phyloP scores from a whole-genome alignment of 2,329 filamentous ascomycete genomes.

The Calonectria leucothoes region DNA sequence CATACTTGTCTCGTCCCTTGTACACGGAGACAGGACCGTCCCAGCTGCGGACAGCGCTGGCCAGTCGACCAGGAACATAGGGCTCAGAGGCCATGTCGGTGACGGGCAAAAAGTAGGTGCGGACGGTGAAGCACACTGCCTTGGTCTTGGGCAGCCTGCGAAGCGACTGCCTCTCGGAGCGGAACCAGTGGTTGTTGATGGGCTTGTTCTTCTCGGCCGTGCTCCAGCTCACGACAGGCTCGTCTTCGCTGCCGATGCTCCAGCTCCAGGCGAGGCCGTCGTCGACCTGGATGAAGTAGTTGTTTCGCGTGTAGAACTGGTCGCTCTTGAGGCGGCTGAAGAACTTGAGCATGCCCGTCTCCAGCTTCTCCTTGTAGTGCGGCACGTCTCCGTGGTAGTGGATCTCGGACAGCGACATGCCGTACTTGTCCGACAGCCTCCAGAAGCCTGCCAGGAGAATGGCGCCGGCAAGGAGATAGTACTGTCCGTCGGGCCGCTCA shows the following conservation, averaged over 20 bases:
- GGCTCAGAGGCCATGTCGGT: constrained; percentile 76
- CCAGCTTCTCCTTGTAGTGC: constrained; percentile 76
- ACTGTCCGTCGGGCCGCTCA: constrained; percentile 79
- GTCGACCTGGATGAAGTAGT: constrained; percentile 91
- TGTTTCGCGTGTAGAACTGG: constrained; percentile 74
- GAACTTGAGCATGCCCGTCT: constrained; percentile 85
- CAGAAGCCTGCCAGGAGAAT: constrained; percentile 86
- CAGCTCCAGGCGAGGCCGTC: constrained; percentile 80
- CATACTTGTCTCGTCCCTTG: constrained; percentile 82
- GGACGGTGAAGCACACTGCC: constrained; percentile 78
- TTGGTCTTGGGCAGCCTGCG: constrained; percentile 69
- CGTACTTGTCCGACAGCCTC: constrained; percentile 83
- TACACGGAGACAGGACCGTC: constrained; percentile 81
- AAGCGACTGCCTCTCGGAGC: constrained; percentile 80
- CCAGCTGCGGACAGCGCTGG: constrained; percentile 85
- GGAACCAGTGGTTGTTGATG: constrained; percentile 80
- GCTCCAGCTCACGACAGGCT: constrained; percentile 73
- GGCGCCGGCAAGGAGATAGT: constrained; percentile 82
- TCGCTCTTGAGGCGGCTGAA: constrained; percentile 79
- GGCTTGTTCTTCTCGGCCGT: constrained; percentile 80
- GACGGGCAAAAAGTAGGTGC: constrained; percentile 83
- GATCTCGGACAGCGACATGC: constrained; percentile 83
- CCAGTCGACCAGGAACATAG: constrained; percentile 82
- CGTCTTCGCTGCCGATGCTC: constrained; percentile 81
- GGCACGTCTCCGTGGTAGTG: constrained; percentile 84